Conservation (phyloP, 257 asterid genomes). For the Solanum commersonii region DNA sequence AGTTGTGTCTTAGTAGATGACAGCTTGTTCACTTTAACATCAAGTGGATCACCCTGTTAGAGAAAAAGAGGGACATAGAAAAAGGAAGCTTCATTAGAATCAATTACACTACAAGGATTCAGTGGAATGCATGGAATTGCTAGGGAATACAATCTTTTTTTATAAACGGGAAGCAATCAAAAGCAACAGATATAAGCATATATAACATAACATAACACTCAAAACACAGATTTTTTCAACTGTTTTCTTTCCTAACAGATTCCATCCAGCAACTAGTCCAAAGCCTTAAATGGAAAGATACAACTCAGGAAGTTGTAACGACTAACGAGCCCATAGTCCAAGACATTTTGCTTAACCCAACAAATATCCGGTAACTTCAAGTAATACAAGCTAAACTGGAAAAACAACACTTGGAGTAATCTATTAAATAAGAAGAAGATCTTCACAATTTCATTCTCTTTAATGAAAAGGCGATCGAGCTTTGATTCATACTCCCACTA, state of each 20-base stretch:
- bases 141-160: not conserved
- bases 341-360: not conserved
- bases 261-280: not conserved
- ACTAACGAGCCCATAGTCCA: not conserved
- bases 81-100: not conserved
- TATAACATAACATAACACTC: not conserved
- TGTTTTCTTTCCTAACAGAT: not conserved
- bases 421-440: not conserved
- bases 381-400: not conserved
- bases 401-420: not conserved
- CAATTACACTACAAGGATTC: not conserved
- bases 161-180: not conserved
- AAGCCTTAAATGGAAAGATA: not conserved
- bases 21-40: conserved; percentile 78
- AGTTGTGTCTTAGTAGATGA: conserved; percentile 90
- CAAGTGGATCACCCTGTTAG: conserved; percentile 64
- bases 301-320: not conserved
- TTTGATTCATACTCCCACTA: not conserved
- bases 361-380: not conserved
- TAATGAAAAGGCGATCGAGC: not conserved
- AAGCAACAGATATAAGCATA: not conserved
- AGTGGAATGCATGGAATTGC: not conserved
- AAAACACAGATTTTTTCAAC: not conserved
- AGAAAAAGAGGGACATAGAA: not conserved
- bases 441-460: not conserved